Evolutionary conservation across 257 asterid genomes (phyloP).

Genomic region (Nicotiana otophora): DNA sequence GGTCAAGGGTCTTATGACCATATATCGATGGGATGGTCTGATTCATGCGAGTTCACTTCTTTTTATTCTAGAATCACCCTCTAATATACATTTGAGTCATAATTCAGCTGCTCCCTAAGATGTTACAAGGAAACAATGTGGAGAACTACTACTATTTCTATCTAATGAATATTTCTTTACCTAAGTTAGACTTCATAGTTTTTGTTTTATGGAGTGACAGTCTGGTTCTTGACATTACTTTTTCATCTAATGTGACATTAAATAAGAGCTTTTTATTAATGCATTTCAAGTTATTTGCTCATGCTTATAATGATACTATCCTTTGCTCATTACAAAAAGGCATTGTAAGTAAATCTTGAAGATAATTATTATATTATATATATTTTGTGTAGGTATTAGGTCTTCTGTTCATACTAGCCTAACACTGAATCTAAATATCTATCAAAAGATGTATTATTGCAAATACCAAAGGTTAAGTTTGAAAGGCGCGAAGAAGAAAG

Average conservation of each 20-base stretch:
- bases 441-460: not conserved
- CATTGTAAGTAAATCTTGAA: not conserved
- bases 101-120: not conserved
- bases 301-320: not conserved
- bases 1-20: not conserved
- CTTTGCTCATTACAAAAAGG: not conserved
- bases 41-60: not conserved
- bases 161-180: slow-evolving; percentile 2
- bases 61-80: not conserved
- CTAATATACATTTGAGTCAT: not conserved
- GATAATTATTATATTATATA: not conserved
- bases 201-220: not conserved
- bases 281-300: not conserved
- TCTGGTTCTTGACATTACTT: not conserved
- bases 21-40: not conserved
- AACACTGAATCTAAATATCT: not conserved
- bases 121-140: not conserved
- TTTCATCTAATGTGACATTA: not conserved
- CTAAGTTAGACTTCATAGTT: not conserved
- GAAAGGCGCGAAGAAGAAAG: not conserved
- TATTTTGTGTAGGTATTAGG: not conserved
- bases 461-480: not conserved
- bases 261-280: not conserved
- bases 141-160: not conserved
- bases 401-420: not conserved